Conservation (phyloP, 2,329 filamentous ascomycete species). For the Claviceps maximensis region DNA sequence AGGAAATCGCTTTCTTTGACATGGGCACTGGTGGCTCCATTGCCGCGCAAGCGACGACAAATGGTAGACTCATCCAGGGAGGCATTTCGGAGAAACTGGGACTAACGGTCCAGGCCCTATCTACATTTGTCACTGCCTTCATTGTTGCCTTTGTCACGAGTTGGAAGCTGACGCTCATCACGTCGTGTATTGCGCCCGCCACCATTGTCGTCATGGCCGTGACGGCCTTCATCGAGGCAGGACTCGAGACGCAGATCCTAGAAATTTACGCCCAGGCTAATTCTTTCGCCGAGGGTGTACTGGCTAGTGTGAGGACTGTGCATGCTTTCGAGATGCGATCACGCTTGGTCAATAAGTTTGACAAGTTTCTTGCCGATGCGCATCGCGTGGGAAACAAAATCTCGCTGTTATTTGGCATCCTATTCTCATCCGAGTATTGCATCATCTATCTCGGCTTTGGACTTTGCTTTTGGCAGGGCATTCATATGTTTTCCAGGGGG, state of each 20-base stretch:
- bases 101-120: slow-evolving; percentile 24
- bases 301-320: slow-evolving; percentile 25
- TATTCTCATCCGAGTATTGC: slow-evolving; percentile 27
- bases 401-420: slow-evolving; percentile 22
- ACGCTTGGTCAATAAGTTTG: slow-evolving; percentile 25
- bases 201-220: slow-evolving; percentile 19
- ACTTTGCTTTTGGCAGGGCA: slow-evolving; percentile 32
- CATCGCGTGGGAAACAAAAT: slow-evolving; percentile 25
- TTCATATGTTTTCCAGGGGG: slow-evolving; percentile 20
- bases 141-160: slow-evolving; percentile 26
- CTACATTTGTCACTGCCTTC: slow-evolving; percentile 25
- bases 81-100: slow-evolving; percentile 29
- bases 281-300: slow-evolving; percentile 23
- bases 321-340: slow-evolving; percentile 29
- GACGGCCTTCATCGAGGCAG: slow-evolving; percentile 14
- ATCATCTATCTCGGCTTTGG: slow-evolving; percentile 29
- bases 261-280: slow-evolving; percentile 22
- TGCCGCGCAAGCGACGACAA: slow-evolving; percentile 29
- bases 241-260: slow-evolving; percentile 21
- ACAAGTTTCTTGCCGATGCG: slow-evolving; percentile 23
- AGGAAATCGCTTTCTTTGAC: slow-evolving; percentile 38
- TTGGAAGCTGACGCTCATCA: slow-evolving; percentile 32
- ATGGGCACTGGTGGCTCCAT: slow-evolving; percentile 27
- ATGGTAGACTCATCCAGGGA: slow-evolving; percentile 27
- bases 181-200: slow-evolving; percentile 15